Evolutionary conservation across 2,329 filamentous ascomycete genomes (phyloP).

Genomic region (Pseudogymnoascus sp.): DNA sequence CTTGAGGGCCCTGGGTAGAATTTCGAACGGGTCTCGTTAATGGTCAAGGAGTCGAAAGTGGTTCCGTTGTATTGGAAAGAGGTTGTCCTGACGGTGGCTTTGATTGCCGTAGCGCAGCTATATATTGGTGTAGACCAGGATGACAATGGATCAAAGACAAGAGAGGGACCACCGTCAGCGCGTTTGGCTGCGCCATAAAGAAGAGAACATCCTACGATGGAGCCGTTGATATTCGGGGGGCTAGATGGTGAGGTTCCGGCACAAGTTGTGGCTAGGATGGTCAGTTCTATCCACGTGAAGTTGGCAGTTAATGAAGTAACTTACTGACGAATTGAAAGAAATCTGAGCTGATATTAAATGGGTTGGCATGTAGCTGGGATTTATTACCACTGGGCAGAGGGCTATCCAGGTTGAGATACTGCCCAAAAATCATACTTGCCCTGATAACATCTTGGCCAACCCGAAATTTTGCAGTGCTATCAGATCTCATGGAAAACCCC

Average conservation of each 20-base stretch:
- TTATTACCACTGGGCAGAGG: neutral
- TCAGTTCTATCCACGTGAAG: slow-evolving; percentile 10
- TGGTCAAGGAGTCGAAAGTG: slow-evolving; percentile 29
- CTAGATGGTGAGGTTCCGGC: slow-evolving; percentile 27
- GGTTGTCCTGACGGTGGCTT: slow-evolving; percentile 39
- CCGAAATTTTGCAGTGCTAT: neutral
- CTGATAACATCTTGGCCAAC: neutral
- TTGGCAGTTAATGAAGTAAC: neutral
- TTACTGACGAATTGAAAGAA: slow-evolving; percentile 26
- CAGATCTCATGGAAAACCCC: slow-evolving; percentile 26
- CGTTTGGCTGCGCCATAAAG: slow-evolving; percentile 34
- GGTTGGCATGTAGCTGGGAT: slow-evolving; percentile 25
- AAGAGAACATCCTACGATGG: slow-evolving; percentile 34
- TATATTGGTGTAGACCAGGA: slow-evolving; percentile 38
- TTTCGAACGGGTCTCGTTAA: slow-evolving; percentile 32
- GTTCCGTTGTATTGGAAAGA: slow-evolving; percentile 38
- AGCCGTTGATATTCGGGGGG: slow-evolving; percentile 36
- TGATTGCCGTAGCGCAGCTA: slow-evolving; percentile 35
- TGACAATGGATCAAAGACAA: slow-evolving; percentile 35
- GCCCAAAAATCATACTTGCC: neutral
- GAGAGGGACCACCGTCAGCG: slow-evolving; percentile 28
- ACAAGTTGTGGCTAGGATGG: slow-evolving; percentile 22
- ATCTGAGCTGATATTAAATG: slow-evolving; percentile 23
- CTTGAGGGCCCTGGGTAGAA: slow-evolving; percentile 14
- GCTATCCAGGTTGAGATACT: neutral